These are phyloP conservation scores for Diphasiastrum complanatum DNA, from an alignment of 83 land plant species.

Conservation along the genomic window DNA sequence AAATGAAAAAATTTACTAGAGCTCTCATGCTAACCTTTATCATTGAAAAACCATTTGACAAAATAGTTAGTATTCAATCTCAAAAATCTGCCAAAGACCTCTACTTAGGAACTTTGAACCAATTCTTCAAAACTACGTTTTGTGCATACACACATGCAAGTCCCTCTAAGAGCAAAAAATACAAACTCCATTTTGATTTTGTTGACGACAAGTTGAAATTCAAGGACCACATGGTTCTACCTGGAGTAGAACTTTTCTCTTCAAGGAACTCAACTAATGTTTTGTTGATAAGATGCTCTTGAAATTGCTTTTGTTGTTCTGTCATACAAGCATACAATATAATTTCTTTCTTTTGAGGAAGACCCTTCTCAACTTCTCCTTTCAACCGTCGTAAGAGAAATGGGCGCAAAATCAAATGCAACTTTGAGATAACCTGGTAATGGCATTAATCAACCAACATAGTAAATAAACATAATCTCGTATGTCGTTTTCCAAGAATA, in stretches of 20 bases:
- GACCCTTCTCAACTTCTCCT: conserved; percentile 6
- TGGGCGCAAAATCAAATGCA: conserved; percentile 1
- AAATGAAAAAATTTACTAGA: background rate
- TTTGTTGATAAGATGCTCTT: background rate
- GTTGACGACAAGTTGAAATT: too few relatives aligned
- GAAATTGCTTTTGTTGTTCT: background rate
- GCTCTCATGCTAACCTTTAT: background rate
- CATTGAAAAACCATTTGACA: background rate
- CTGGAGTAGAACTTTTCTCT: background rate
- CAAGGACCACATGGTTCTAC: too few relatives aligned
- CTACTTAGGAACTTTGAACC: too few relatives aligned
- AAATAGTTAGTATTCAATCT: too few relatives aligned
- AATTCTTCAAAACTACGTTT: too few relatives aligned
- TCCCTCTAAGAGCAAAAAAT: too few relatives aligned
- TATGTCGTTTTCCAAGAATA: too few relatives aligned
- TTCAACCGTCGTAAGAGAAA: conserved; percentile 11
- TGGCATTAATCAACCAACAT: background rate
- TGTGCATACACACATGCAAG: too few relatives aligned
- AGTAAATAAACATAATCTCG: background rate
- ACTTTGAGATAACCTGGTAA: background rate
- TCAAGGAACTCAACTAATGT: background rate
- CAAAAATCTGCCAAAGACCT: too few relatives aligned
- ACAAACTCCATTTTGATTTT: too few relatives aligned
- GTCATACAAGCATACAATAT: background rate
- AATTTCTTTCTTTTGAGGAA: conserved; percentile 1